These are phyloP conservation scores for Beauveria scarabaeidicola DNA, from an alignment of 2,329 filamentous ascomycete genomes.

Conservation along the genomic window DNA sequence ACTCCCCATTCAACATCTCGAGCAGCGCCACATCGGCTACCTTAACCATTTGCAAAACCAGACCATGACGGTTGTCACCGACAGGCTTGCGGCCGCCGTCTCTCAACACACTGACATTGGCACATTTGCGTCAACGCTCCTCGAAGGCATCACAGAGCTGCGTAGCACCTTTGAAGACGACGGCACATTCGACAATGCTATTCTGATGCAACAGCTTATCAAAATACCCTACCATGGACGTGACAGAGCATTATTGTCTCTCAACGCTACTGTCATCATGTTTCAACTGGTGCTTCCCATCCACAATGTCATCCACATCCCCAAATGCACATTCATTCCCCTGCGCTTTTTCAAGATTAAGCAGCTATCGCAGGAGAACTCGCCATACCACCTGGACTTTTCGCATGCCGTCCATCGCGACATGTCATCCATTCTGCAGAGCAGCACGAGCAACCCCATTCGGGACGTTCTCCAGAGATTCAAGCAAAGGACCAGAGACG, in stretches of 20 bases:
- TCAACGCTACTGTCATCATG: slow-evolving; percentile 32
- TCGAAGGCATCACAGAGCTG: slow-evolving; percentile 32
- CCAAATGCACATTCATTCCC: slow-evolving; percentile 50
- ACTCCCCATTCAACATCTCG: slow-evolving; percentile 43
- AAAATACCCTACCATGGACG: slow-evolving; percentile 30
- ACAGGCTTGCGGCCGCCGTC: slow-evolving; percentile 1
- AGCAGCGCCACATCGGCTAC: slow-evolving; percentile 47
- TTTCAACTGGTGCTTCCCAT: slow-evolving; percentile 56
- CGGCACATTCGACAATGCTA: slow-evolving; percentile 36
- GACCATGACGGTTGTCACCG: slow-evolving; percentile 25
- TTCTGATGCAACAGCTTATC: slow-evolving; percentile 35
- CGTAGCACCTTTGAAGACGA: slow-evolving; percentile 32
- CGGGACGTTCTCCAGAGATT: neutral
- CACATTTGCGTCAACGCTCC: slow-evolving; percentile 38
- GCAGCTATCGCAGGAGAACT: slow-evolving; percentile 51
- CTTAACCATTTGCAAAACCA: slow-evolving; percentile 41
- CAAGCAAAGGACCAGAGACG: neutral
- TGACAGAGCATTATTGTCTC: slow-evolving; percentile 11
- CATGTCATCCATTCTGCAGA: slow-evolving; percentile 41
- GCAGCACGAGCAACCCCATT: neutral
- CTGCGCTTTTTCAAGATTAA: slow-evolving; percentile 58
- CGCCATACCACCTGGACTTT: slow-evolving; percentile 50
- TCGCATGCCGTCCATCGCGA: slow-evolving; percentile 52
- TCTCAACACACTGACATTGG: neutral
- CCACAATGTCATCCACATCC: slow-evolving; percentile 42